Evolutionary conservation across 202 grass and related monocot genomes (phyloP), one percentile per base, ranked within the genome.

Genomic region (Saccharum hybrid): DNA sequence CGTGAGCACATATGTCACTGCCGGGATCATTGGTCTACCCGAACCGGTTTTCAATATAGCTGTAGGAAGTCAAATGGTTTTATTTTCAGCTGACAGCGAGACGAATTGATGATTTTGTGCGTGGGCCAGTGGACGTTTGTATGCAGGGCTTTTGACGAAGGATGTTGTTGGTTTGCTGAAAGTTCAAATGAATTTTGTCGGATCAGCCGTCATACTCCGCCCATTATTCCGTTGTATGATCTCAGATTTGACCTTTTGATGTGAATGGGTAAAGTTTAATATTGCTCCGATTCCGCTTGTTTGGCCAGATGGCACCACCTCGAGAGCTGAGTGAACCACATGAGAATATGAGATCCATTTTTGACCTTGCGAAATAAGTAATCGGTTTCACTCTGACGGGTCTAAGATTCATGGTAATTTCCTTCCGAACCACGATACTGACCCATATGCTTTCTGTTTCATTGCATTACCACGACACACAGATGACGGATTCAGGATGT

Each of bases 51-150:
- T 40, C 13, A 68, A 34, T 42, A 63, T 19, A 1, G 36, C 0
- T 57, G 19, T 54, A 1, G 6, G 2, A 1, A 59, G 63, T 87
- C 88, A 84, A 90, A 86, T 18, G 54, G 4, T 81, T 88, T 83
- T 83, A 3, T 72, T 90, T 74, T 10, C 6, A 21, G 59, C 1
- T 66, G 87, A 85, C 11, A 72, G 41, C 23, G 64, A 71, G 63
- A 34, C 33, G n/a, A 23, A 16, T 18, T 26, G 38, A 12, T 48
- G 72, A 1, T 42, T 36, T 54, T 54, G 1, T 36, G 21, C 42
- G 23, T 23, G 57, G 57, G 1, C 4, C 6, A 10, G 10, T 19
- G 2, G 22, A 0, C 2, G 37, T 45, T 64, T 34, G 42, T 81
- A 51, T 18, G 59, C 10, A 1, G 38, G 0, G 4, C 12, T 64